phyloP scores from a whole-genome alignment of 352 stramenopile species.

The Phytophthora europaea region DNA sequence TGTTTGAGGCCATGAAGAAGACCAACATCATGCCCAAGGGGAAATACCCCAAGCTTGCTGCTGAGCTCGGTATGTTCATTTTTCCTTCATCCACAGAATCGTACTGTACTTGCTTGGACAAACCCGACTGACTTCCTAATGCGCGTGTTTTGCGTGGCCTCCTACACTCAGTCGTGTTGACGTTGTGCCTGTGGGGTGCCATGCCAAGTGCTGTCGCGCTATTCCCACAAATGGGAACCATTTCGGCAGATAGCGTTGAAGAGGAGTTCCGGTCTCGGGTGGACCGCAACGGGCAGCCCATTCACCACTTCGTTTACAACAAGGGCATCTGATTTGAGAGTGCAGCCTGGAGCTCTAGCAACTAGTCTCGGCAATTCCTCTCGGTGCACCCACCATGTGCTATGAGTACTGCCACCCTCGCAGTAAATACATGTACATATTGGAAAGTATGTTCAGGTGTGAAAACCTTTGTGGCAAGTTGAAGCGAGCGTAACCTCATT shows the following conservation, averaged over 20 bases:
- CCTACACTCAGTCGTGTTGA: slow-evolving; percentile 61
- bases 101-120: not conserved
- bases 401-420: not conserved
- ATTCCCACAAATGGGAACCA: slow-evolving; percentile 84
- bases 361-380: too few species aligned
- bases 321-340: slow-evolving; percentile 71
- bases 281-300: slow-evolving; percentile 64
- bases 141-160: slow-evolving; percentile 1
- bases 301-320: slow-evolving; percentile 83
- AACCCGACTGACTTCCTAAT: slow-evolving; percentile 6
- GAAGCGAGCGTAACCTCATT: not conserved
- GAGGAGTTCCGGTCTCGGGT: slow-evolving; percentile 68
- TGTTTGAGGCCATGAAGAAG: slow-evolving; percentile 85
- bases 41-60: slow-evolving; percentile 78
- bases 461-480: not conserved
- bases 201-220: slow-evolving; percentile 83
- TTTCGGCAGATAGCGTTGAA: slow-evolving; percentile 71
- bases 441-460: too few species aligned
- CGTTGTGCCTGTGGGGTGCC: slow-evolving; percentile 81
- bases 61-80: slow-evolving; percentile 69
- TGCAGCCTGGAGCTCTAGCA: too few species aligned
- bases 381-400: too few species aligned
- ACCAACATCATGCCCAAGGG: slow-evolving; percentile 74
- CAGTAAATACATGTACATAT: not conserved
- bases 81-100: not conserved